Percentiles rank a stretch among this genome's conserved stretches.
These are phyloP conservation scores for Parietichytrium sp. DNA, from an alignment of 108 stramenopile genomes.

Conservation along the genomic window DNA sequence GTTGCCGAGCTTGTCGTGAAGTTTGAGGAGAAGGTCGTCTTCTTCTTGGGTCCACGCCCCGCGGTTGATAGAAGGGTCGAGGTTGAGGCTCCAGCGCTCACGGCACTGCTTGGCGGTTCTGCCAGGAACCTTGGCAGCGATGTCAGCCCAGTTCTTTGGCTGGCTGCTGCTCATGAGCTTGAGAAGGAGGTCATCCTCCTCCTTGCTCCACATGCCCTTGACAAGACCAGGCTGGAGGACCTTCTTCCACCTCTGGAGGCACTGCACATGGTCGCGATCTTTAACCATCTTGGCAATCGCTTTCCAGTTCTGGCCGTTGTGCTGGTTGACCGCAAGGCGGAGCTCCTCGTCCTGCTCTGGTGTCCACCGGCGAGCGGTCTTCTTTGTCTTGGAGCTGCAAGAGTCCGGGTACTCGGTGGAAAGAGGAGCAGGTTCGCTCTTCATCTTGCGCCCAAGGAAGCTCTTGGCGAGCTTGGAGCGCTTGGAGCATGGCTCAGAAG, in stretches of 20 bases:
- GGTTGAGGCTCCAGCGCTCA: constrained; percentile 73
- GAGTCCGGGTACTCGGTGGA: too few species aligned
- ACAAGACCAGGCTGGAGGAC: constrained; percentile 62
- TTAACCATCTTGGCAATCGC: constrained; percentile 50
- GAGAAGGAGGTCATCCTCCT: constrained; percentile 16
- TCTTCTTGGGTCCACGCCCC: constrained; percentile 41
- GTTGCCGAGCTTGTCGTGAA: constrained; percentile 28
- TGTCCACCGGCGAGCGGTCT: too few species aligned
- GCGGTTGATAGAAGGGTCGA: constrained; percentile 80
- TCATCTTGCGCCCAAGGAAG: too few species aligned
- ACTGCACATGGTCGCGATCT: constrained; percentile 51
- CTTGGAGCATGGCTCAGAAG: too few species aligned
- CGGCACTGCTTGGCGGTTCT: constrained; percentile 38
- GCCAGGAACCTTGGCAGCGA: neutral
- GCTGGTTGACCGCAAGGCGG: constrained; percentile 53
- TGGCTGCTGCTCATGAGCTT: constrained; percentile 12
- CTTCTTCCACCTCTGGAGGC: constrained; percentile 69
- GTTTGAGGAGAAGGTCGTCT: constrained; percentile 23
- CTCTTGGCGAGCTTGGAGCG: too few species aligned
- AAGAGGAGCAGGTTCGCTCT: too few species aligned
- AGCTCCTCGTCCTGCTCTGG: constrained; percentile 57
- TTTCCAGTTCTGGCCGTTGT: constrained; percentile 67
- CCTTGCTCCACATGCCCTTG: constrained; percentile 48
- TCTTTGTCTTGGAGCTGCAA: too few species aligned
- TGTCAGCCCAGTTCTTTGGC: constrained; percentile 37